These are phyloP conservation scores for Rasamsonia emersonii DNA, from an alignment of 2,329 filamentous ascomycete genomes.

Conservation along the genomic window DNA sequence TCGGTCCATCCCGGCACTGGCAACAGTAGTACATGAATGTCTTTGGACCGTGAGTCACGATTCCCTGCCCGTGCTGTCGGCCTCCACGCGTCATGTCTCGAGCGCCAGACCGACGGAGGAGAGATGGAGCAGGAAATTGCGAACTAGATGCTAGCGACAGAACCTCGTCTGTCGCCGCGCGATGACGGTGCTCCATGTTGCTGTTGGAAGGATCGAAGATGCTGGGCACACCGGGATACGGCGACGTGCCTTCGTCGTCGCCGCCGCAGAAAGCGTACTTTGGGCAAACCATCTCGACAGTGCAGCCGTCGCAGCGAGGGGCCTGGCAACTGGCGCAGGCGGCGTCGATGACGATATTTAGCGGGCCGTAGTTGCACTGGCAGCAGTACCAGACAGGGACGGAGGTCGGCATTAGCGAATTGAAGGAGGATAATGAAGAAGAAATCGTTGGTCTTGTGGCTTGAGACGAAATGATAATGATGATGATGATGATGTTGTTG, in stretches of 20 bases:
- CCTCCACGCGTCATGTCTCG: constrained; percentile 1
- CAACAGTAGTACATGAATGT: constrained; percentile 31
- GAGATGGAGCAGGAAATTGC: constrained; percentile 7
- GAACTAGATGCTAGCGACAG: constrained; percentile 7
- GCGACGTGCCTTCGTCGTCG: too few species aligned
- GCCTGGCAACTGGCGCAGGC: constrained; percentile 19
- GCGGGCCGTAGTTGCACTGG: constrained; percentile 24
- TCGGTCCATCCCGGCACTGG: constrained; percentile 30
- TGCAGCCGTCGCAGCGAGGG: constrained; percentile 15
- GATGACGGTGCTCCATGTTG: too few species aligned
- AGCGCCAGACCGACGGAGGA: constrained; percentile 1
- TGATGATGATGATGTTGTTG: too few species aligned
- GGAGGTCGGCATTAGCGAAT: constrained; percentile 13
- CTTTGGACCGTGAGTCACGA: constrained; percentile 6
- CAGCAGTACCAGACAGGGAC: constrained; percentile 27
- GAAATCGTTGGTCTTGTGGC: not conserved
- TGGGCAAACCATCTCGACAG: constrained; percentile 8
- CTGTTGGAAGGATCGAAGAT: too few species aligned
- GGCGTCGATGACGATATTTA: constrained; percentile 16
- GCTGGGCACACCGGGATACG: too few species aligned
- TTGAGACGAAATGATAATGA: too few species aligned
- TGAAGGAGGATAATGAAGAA: constrained; percentile 2
- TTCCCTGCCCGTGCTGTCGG: not conserved
- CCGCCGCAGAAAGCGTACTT: constrained; percentile 6
- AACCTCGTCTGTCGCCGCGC: too few species aligned